These are phyloP conservation scores for Colletotrichum eremochloae DNA, from an alignment of 2,329 filamentous ascomycete species.

Conservation along the genomic window DNA sequence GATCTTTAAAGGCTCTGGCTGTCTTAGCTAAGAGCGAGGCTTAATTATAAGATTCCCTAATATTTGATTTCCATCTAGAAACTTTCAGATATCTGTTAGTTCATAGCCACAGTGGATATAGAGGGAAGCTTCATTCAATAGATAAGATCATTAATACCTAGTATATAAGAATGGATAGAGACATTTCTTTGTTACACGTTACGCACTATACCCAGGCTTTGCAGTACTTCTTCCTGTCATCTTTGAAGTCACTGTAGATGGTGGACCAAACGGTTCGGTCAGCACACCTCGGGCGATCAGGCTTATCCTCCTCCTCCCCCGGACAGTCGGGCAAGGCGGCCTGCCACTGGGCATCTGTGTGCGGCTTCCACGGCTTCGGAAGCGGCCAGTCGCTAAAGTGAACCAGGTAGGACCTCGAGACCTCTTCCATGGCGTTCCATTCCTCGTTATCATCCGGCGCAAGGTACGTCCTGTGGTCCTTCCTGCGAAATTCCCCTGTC, in stretches of 20 bases:
- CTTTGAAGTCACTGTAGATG: conserved; percentile 30
- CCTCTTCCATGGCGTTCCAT: conserved; percentile 68
- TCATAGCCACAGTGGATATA: too few relatives aligned
- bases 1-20: too few relatives aligned
- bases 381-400: conserved; percentile 81
- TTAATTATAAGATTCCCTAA: too few relatives aligned
- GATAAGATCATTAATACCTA: too few relatives aligned
- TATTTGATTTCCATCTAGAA: too few relatives aligned
- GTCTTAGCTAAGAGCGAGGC: too few relatives aligned
- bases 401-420: conserved; percentile 73
- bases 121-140: too few relatives aligned
- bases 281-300: conserved; percentile 22
- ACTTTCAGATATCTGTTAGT: too few relatives aligned
- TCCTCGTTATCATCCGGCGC: conserved; percentile 61
- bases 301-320: neutral
- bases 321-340: conserved; percentile 32
- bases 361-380: conserved; percentile 67
- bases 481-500: conserved; percentile 71
- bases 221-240: conserved; percentile 30
- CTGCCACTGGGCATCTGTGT: conserved; percentile 26
- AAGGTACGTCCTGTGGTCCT: conserved; percentile 61
- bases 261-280: conserved; percentile 28
- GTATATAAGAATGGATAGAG: too few relatives aligned
- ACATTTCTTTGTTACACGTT: neutral
- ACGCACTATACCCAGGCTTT: conserved; percentile 12